Conservation (phyloP, 2,329 filamentous ascomycete genomes). For the Chaetomium olivaceum region DNA sequence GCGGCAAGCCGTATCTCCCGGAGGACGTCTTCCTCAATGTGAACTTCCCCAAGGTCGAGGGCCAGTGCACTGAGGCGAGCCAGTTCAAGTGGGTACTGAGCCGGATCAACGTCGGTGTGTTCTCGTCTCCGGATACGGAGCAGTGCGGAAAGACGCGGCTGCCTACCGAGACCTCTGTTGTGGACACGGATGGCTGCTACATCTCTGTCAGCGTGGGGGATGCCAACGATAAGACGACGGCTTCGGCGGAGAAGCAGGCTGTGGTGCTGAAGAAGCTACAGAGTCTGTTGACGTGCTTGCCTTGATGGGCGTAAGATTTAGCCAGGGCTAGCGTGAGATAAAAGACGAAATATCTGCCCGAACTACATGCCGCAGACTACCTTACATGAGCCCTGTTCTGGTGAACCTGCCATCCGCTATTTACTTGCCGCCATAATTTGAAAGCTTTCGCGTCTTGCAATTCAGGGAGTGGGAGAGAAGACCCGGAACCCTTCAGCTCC, state of each 20-base stretch:
- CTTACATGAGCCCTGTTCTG: neutral
- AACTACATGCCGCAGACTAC: neutral
- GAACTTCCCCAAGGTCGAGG: slow-evolving; percentile 61
- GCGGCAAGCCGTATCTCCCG: slow-evolving; percentile 65
- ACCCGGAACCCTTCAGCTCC: neutral
- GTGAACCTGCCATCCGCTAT: neutral
- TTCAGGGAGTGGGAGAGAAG: neutral
- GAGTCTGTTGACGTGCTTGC: slow-evolving; percentile 26
- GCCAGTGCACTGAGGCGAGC: slow-evolving; percentile 50
- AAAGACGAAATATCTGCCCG: neutral
- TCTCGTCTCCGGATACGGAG: slow-evolving; percentile 55
- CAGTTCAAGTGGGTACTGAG: slow-evolving; percentile 66
- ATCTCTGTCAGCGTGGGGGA: slow-evolving; percentile 64
- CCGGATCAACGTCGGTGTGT: slow-evolving; percentile 58
- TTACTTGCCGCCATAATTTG: neutral
- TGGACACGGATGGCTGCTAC: slow-evolving; percentile 55
- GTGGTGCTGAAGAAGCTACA: slow-evolving; percentile 53
- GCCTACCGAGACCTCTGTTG: slow-evolving; percentile 59
- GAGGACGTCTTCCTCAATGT: slow-evolving; percentile 64
- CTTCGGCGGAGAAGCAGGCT: slow-evolving; percentile 51
- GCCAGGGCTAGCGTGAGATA: neutral
- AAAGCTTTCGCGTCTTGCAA: neutral
- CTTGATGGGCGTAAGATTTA: slow-evolving; percentile 1
- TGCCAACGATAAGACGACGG: slow-evolving; percentile 61
- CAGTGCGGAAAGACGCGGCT: slow-evolving; percentile 58